Evolutionary conservation across 129 eudicot species (phyloP).

Genomic region (Flaveria trinervia): DNA sequence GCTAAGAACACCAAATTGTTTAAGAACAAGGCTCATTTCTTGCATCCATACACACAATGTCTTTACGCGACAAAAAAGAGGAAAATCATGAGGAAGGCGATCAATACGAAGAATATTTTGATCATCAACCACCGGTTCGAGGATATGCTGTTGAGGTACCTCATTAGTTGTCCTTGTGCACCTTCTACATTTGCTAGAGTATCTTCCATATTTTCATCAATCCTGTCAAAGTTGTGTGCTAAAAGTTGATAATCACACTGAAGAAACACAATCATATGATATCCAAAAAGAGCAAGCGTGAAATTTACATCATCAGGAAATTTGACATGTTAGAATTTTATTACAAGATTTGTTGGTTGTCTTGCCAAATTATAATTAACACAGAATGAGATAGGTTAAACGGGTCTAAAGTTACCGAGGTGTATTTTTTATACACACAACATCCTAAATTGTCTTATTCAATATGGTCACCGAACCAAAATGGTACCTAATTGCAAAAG

Average conservation of each 20-base stretch:
- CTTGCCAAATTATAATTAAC: background rate
- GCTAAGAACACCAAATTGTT: slow-evolving; percentile 20
- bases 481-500: background rate
- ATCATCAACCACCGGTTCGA: slow-evolving; percentile 81
- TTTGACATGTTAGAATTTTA: background rate
- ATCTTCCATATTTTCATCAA: slow-evolving; percentile 87
- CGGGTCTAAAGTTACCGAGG: background rate
- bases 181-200: slow-evolving; percentile 80
- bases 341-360: background rate
- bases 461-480: background rate
- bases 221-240: slow-evolving; percentile 42
- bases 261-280: background rate
- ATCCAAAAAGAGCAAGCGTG: background rate
- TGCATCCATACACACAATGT: slow-evolving; percentile 14
- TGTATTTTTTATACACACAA: background rate
- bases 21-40: slow-evolving; percentile 14
- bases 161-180: slow-evolving; percentile 76
- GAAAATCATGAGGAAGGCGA: slow-evolving; percentile 67
- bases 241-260: background rate
- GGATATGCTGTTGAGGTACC: slow-evolving; percentile 80
- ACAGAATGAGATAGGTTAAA: background rate
- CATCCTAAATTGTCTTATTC: background rate
- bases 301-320: background rate
- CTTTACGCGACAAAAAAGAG: slow-evolving; percentile 69
- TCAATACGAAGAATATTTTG: slow-evolving; percentile 72